Percentiles rank a stretch among this genome's conserved stretches.
Conservation (phyloP, 1,139 yeast species). For the Diutina mesorugosa region DNA sequence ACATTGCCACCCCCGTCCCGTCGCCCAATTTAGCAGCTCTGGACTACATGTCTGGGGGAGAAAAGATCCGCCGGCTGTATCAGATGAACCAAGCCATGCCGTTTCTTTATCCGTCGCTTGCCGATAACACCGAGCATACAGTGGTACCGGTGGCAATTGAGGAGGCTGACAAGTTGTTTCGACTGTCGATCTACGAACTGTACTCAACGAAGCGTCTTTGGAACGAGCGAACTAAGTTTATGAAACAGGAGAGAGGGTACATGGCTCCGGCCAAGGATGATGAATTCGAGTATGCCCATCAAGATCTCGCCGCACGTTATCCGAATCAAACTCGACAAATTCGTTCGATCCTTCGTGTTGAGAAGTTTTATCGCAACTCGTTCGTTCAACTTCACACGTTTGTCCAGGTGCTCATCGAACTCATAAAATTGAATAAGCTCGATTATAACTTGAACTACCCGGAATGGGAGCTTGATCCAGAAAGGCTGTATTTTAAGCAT, state of each 20-base stretch:
- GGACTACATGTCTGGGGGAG: slow-evolving; percentile 42
- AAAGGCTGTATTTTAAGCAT: slow-evolving; percentile 15
- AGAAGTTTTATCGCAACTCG: slow-evolving; percentile 39
- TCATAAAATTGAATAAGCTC: slow-evolving; percentile 37
- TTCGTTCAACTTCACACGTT: slow-evolving; percentile 49
- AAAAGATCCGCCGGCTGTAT: slow-evolving; percentile 57
- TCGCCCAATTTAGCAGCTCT: slow-evolving; percentile 67
- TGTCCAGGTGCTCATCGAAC: slow-evolving; percentile 48
- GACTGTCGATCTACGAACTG: slow-evolving; percentile 49
- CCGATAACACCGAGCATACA: slow-evolving; percentile 8
- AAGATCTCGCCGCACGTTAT: neutral
- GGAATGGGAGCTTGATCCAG: slow-evolving; percentile 26
- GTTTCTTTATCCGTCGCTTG: slow-evolving; percentile 47
- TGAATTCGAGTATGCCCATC: slow-evolving; percentile 11
- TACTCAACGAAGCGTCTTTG: slow-evolving; percentile 57
- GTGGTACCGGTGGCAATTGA: slow-evolving; percentile 58
- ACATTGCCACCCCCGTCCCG: slow-evolving; percentile 82
- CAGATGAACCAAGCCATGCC: slow-evolving; percentile 77
- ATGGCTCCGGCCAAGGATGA: slow-evolving; percentile 1
- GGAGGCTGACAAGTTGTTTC: slow-evolving; percentile 59
- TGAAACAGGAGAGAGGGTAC: slow-evolving; percentile 71
- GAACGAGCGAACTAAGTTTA: slow-evolving; percentile 56
- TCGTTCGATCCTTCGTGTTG: slow-evolving; percentile 42
- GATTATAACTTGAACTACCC: slow-evolving; percentile 23
- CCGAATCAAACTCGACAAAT: slow-evolving; percentile 11